Evolutionary conservation across 306 rosid species (phyloP).

Genomic region (Cucurbita argyrosperma): DNA sequence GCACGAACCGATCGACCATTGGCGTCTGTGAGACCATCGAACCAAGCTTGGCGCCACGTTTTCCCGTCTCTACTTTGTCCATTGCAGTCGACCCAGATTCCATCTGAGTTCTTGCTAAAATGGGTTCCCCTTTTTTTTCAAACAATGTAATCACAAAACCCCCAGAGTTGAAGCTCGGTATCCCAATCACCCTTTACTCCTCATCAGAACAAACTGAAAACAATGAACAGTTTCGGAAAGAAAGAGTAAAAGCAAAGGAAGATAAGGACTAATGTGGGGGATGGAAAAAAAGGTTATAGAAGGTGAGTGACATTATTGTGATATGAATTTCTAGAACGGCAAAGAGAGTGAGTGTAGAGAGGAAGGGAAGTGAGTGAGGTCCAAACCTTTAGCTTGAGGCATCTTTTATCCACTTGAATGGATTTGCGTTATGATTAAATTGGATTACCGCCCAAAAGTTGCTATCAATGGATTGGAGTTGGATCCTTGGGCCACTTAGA

Average conservation of each 20-base stretch:
- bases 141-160: background rate
- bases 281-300: background rate
- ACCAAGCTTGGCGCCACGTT: slow-evolving; percentile 15
- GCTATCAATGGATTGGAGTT: background rate
- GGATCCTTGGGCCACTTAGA: background rate
- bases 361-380: slow-evolving; percentile 14
- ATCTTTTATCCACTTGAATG: background rate
- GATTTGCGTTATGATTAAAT: background rate
- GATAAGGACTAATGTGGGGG: slow-evolving; percentile 7
- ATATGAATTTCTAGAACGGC: background rate
- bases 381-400: slow-evolving; percentile 2
- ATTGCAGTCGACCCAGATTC: slow-evolving; percentile 35
- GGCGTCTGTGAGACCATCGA: slow-evolving; percentile 19
- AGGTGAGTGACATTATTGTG: background rate
- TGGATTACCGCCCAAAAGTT: background rate
- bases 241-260: slow-evolving; percentile 38
- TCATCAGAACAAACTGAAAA: background rate
- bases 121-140: slow-evolving; percentile 5
- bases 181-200: background rate
- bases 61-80: slow-evolving; percentile 16
- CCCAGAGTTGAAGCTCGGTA: background rate
- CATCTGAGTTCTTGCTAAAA: slow-evolving; percentile 23
- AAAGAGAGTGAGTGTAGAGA: background rate
- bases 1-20: slow-evolving; percentile 47
- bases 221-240: background rate